phyloP scores from a whole-genome alignment of 176 grass and related monocot species.

The Melocanna baccifera region DNA sequence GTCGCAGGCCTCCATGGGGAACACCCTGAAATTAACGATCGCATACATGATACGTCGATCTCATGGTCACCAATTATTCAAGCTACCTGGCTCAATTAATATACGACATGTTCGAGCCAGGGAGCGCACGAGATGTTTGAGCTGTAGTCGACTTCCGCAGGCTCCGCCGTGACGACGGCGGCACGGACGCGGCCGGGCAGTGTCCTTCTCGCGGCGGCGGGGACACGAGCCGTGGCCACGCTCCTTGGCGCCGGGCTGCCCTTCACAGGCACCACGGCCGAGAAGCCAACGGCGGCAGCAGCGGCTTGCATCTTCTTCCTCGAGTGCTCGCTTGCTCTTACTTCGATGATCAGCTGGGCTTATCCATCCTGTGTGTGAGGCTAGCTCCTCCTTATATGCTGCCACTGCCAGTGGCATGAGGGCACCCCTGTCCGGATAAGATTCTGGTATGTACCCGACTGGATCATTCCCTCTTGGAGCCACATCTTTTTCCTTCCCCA shows the following conservation, averaged over 20 bases:
- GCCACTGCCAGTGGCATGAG: neutral
- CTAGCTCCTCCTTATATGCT: neutral
- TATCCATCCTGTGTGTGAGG: neutral
- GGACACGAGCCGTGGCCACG: neutral
- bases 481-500: too few relatives aligned
- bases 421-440: slow-evolving; percentile 1
- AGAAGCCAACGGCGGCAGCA: slow-evolving; percentile 5
- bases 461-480: too few relatives aligned
- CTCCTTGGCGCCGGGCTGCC: neutral
- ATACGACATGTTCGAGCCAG: too few relatives aligned
- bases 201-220: too few relatives aligned
- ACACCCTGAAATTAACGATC: slow-evolving; percentile 44
- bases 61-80: too few relatives aligned
- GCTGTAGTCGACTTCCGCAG: slow-evolving; percentile 48
- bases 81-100: too few relatives aligned
- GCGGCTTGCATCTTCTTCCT: slow-evolving; percentile 9
- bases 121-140: slow-evolving; percentile 46
- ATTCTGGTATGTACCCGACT: neutral
- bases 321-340: neutral
- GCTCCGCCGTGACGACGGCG: neutral
- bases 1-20: slow-evolving; percentile 87
- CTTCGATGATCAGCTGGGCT: neutral
- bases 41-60: too few relatives aligned
- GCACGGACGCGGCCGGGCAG: neutral
- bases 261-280: slow-evolving; percentile 9